Evolutionary conservation across 192 early-diverging fungal genomes (phyloP).

Genomic region (Dispira simplex): DNA sequence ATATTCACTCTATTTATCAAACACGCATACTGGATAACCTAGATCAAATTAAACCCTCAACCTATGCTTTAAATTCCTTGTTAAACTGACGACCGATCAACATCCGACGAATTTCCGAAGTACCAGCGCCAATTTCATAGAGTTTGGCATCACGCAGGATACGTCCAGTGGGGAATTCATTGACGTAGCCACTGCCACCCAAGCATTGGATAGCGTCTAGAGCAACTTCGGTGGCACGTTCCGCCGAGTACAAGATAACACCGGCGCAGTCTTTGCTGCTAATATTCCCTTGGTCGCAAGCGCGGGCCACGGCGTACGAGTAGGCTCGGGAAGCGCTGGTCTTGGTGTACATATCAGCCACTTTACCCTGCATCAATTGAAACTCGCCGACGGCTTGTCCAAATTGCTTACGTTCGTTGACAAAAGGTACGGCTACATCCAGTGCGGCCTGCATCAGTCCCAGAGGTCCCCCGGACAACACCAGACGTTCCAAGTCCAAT

Average conservation of each 20-base stretch:
- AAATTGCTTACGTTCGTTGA: constrained; percentile 81
- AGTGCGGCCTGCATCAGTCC: constrained; percentile 83
- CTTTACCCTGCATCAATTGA: constrained; percentile 86
- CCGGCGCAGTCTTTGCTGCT: constrained; percentile 91
- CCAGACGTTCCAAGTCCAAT: constrained; percentile 79
- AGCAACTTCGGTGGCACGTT: constrained; percentile 84
- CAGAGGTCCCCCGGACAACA: constrained; percentile 78
- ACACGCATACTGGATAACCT: neutral
- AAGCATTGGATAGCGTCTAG: constrained; percentile 89
- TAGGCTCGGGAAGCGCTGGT: constrained; percentile 78
- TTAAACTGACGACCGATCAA: constrained; percentile 75
- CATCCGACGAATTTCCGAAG: constrained; percentile 85
- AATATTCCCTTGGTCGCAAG: constrained; percentile 60
- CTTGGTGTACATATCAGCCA: constrained; percentile 98
- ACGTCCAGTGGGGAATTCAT: constrained; percentile 78
- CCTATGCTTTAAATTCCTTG: constrained; percentile 28
- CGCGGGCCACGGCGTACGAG: constrained; percentile 79
- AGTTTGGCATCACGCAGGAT: constrained; percentile 86
- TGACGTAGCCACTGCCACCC: constrained; percentile 92
- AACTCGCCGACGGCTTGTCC: constrained; percentile 70
- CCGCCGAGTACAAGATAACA: constrained; percentile 84
- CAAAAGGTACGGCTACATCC: constrained; percentile 72
- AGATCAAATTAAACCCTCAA: neutral
- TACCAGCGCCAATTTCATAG: constrained; percentile 95
- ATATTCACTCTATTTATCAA: neutral